Evolutionary conservation across 148 eudicot genomes (phyloP), one percentile per base, ranked within the genome.

Genomic region (Polygonum aviculare): DNA sequence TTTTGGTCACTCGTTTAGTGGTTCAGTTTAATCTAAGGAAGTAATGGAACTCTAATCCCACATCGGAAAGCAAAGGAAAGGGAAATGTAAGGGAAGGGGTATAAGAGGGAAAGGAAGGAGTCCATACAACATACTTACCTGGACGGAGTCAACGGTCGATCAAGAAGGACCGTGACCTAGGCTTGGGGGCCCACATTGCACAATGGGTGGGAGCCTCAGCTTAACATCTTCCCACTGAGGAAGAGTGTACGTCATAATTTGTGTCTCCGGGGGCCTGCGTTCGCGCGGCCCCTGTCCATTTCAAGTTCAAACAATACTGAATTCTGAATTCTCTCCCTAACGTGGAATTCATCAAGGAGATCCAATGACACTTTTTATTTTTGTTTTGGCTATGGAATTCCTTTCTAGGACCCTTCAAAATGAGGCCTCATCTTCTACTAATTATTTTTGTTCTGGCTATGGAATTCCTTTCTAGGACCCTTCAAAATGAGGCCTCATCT

Each of bases 171-270:
- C 33, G 71, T 67, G 71, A 44, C 71, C 71, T 67, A 67, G 71
- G 44, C 4, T 35, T n/a, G 19, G 41, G 71, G 71, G 71, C 71
- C 71, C 71, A 36, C 71, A 67, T 67, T 67, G 71, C 71, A 67
- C 71, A 33, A 1, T 0, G 16, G 3, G 71, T 67, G 71, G 71
- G 71, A 26, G 44, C 44, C 16, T 21, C 19, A 67, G 10, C 44
- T 67, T 67, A 67, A 67, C 71, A 67, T 67, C 71, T 67, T 67
- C 35, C 71, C 36, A 35, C 14, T 33, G n/a, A 35, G 71, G 35
- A 72, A 81, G 97, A 87, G 85, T 82, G 87, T 90, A 86, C 85
- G 88, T 90, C 91, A 88, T 84, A 85, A 90, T 90, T 90, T 88
- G 81, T 90, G 85, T 5, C 26, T 73, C 85, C 6, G 88, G 91